Conservation (phyloP, 2,329 filamentous ascomycete species). For the Fusarium sp. region DNA sequence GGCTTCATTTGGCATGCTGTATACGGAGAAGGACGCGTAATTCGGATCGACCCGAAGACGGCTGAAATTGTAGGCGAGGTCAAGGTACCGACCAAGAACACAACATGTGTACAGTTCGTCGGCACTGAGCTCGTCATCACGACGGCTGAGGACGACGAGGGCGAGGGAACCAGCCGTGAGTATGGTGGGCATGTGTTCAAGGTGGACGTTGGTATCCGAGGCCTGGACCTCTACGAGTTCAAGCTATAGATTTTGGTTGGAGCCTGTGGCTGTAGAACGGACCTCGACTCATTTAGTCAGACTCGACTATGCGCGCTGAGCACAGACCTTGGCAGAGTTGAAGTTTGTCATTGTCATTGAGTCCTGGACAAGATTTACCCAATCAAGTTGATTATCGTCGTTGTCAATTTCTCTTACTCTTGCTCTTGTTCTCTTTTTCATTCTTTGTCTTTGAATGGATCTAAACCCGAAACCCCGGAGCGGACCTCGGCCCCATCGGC, state of each 20-base stretch:
- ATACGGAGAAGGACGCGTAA: conserved; percentile 80
- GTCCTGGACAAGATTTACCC: conserved; percentile 6
- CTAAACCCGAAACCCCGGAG: conserved; percentile 4
- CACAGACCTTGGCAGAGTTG: conserved; percentile 28
- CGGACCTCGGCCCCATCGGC: conserved; percentile 27
- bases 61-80: conserved; percentile 81
- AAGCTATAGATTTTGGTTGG: conserved; percentile 55
- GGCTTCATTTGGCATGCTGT: conserved; percentile 91
- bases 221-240: conserved; percentile 72
- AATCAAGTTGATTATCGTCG: neutral
- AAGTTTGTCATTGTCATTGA: conserved; percentile 13
- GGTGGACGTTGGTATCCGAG: conserved; percentile 79
- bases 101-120: conserved; percentile 84
- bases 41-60: conserved; percentile 73
- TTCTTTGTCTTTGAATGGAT: conserved; percentile 8
- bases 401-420: conserved; percentile 2
- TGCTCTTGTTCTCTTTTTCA: conserved; percentile 4
- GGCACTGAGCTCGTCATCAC: conserved; percentile 83
- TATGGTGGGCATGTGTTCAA: conserved; percentile 79
- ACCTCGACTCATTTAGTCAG: neutral
- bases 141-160: conserved; percentile 75
- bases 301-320: conserved; percentile 8
- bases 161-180: conserved; percentile 69
- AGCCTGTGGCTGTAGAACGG: neutral
- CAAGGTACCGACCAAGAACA: conserved; percentile 78